Evolutionary conservation across 805 yeast species (phyloP), one percentile per base, ranked within the genome.

Genomic region (Ogataea methanolica): DNA sequence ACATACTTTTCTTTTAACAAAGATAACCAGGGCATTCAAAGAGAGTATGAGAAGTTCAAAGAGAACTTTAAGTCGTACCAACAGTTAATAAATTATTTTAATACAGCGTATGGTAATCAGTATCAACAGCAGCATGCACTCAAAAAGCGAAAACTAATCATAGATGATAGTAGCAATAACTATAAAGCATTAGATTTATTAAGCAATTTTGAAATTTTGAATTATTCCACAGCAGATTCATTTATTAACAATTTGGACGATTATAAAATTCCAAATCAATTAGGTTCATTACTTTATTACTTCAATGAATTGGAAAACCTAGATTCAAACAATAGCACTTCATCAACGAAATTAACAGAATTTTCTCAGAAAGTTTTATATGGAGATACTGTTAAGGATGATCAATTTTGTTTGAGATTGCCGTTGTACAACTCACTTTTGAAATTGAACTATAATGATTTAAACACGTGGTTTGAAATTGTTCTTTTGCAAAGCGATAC

Each of bases 391-490:
- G 51, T 49, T 1, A 31, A 35, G 5, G 41, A 48, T n/a, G 44
- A 42, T 15, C 40, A 33, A 3, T 46, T 52, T 17, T 47, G 51
- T 22, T 38, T 50, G 21, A 44, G 43, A n/a, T 19, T 55, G 12
- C 53, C 57, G 0, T 39, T 52, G 1, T 49, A 48, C 33, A 45
- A 42, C 19, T 36, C 55, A 2, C 36, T 54, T 11, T 39, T 56
- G 22, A 54, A 50, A 33, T 19, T 51, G 5, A 44, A 53, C 22
- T 36, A 48, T 23, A 22, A 43, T 5, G 39, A 40, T 11, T 39
- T 59, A 11, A 48, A 59, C 29, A 19, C 34, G 1, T 59, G 61
- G 62, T 29, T 55, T 16, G 46, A 47, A 12, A 14, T 34, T 1
- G 33, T 44, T 14, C 37, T 57, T 15, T 2, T 42, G 5, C 41